Evolutionary conservation across 179 eudicot genomes (phyloP), one percentile per base, ranked within the genome.

Genomic region (Spinacia oleracea): DNA sequence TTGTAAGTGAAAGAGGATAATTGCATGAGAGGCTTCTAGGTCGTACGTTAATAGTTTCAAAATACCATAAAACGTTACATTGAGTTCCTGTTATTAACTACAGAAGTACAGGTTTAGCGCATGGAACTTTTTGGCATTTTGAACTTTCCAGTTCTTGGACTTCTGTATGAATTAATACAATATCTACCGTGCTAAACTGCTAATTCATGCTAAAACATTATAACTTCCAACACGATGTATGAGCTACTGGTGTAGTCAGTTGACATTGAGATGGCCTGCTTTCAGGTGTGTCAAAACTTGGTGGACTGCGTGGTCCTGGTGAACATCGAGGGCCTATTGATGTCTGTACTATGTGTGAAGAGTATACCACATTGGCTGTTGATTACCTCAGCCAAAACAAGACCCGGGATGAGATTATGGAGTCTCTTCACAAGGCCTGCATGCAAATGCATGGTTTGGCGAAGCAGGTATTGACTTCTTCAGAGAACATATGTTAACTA

Each of bases 281-380:
- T 83, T 78, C 79, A 86, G 83, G 71, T 70, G 77, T 51, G 40
- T 79, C 85, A 78, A 83, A 68, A 50, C 77, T 38, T 71, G 85
- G 58, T 46, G 65, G 76, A 31, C n/a, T n/a, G n/a, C n/a, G n/a
- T n/a, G n/a, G n/a, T n/a, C n/a, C n/a, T n/a, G n/a, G n/a, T n/a
- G n/a, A n/a, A n/a, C n/a, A n/a, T n/a, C n/a, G n/a, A n/a, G n/a
- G n/a, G n/a, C 81, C 85, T 27, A 75, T 83, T 51, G 81, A 94
- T 20, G 20, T 87, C 63, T 94, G 98, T 82, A 75, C 81, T 21
- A 14, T 86, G 82, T 94, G 98, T 84, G 91, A 94, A 91, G 89
- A 92, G 51, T 90, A 81, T 85, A 81, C 92, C 46, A 31, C 82
- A 9, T 64, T 86, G 82, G 92, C 94, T 76, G 81, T 92, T 70